Conservation (phyloP, 1,139 yeast species). For the Diutina catenulata region DNA sequence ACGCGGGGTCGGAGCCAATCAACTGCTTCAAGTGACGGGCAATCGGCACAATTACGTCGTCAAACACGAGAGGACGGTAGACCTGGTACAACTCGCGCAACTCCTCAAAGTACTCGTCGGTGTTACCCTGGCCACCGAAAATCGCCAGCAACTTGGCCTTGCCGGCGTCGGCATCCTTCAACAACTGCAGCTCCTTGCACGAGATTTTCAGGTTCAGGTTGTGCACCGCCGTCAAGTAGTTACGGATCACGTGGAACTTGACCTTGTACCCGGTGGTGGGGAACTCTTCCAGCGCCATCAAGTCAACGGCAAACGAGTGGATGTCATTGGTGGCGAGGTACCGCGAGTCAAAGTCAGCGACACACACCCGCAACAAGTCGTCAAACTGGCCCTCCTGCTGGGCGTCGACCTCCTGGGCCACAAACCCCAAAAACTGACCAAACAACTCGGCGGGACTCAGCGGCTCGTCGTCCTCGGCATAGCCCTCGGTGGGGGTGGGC, state of each 20-base stretch:
- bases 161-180: conserved; percentile 28
- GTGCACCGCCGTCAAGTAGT: conserved; percentile 57
- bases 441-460: conserved; percentile 78
- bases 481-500: conserved; percentile 75
- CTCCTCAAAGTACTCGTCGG: conserved; percentile 96
- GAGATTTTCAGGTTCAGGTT: conserved; percentile 24
- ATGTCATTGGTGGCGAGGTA: conserved; percentile 41
- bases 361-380: conserved; percentile 55
- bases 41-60: conserved; percentile 59
- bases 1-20: conserved; percentile 62
- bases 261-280: conserved; percentile 65
- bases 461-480: conserved; percentile 83
- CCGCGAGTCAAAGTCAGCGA: conserved; percentile 20
- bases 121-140: conserved; percentile 98
- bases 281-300: conserved; percentile 34
- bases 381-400: conserved; percentile 40
- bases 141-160: conserved; percentile 66
- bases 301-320: conserved; percentile 74
- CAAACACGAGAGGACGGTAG: conserved; percentile 56
- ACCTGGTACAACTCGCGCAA: conserved; percentile 71
- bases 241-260: conserved; percentile 54
- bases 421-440: conserved; percentile 74
- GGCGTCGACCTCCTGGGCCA: conserved; percentile 46
- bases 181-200: conserved; percentile 35
- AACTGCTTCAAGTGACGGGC: conserved; percentile 59